Conservation (phyloP, 2,329 filamentous ascomycete genomes). For the Fusarium mangiferae region DNA sequence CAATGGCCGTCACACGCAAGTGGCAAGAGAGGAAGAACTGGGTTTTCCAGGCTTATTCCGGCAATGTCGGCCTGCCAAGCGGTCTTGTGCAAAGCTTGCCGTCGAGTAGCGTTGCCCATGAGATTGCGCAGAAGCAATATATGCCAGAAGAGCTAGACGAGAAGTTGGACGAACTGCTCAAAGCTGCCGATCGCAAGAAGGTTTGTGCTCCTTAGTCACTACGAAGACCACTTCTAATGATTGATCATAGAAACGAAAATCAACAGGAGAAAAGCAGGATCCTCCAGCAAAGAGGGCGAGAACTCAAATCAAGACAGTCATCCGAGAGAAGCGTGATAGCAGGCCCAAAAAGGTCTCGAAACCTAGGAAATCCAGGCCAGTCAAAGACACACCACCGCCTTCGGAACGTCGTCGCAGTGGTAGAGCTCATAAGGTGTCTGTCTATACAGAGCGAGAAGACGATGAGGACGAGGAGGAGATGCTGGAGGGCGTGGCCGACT, state of each 20-base stretch:
- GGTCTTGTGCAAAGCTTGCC: conserved; percentile 81
- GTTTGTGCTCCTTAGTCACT: conserved; percentile 48
- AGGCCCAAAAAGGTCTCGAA: conserved; percentile 50
- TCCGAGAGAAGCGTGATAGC: conserved; percentile 49
- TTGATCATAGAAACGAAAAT: conserved; percentile 65
- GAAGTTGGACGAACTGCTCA: conserved; percentile 74
- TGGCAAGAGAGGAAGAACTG: conserved; percentile 90
- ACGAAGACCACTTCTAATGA: conserved; percentile 37
- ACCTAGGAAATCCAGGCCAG: conserved; percentile 44
- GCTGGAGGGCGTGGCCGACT: conserved; percentile 68
- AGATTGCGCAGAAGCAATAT: conserved; percentile 87
- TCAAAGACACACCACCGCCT: conserved; percentile 48
- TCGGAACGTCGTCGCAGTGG: conserved; percentile 67
- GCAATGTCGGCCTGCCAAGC: conserved; percentile 82
- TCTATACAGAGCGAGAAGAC: conserved; percentile 67
- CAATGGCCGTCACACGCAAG: conserved; percentile 81
- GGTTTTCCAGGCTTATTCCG: conserved; percentile 84
- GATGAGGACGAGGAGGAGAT: conserved; percentile 70
- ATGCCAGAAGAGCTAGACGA: conserved; percentile 82
- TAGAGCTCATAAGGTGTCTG: conserved; percentile 58
- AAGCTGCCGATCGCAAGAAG: conserved; percentile 78
- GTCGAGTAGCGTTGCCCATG: conserved; percentile 81
- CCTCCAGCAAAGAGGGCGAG: conserved; percentile 53
- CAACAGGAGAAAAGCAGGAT: conserved; percentile 60
- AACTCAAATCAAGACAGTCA: conserved; percentile 51